Evolutionary conservation across 2,329 filamentous ascomycete species (phyloP), one percentile per base, ranked within the genome.

Genomic region (Alternaria brassicae): DNA sequence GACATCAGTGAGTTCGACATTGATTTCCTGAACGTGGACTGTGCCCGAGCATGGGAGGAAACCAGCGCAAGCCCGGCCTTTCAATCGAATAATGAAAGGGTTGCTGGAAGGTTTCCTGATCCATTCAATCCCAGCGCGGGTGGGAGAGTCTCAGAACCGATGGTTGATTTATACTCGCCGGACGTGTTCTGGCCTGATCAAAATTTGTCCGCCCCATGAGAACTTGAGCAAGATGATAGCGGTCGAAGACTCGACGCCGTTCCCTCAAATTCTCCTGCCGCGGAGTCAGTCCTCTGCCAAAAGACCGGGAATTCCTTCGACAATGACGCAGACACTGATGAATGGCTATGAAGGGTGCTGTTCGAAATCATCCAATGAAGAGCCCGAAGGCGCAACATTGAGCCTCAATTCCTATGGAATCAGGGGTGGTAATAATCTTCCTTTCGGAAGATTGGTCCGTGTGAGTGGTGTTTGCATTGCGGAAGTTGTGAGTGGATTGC

Each of bases 301-400:
- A 30, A 15, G 4, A 9, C 28, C 21, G 28, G 28, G 3, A 21
- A 2, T 12, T 3, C 8, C 1, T 34, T 48, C 19, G 19, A 23
- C 12, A n/a, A 23, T 2, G 12, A 21, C 13, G 28, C 28, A 10
- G 19, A 48, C 1, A 21, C 44, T 17, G 12, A 34, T 9, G 15
- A 21, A 10, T 1, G 13, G 13, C 15, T 48, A 5, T 48, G 30
- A 48, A n/a, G 7, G 2, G 4, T 1, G 6, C 2, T 19, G 8
- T 6, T 15, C 2, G 4, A 3, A 15, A 6, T 1, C 8, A 3
- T 34, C 3, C 15, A 12, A 10, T n/a, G 2, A 21, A 34, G 44
- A n/a, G 4, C 7, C 0, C 2, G 5, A 6, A 2, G 2, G 19
- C 17, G 3, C 9, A 1, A n/a, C 1, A 34, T 3, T 8, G 5